Base-by-base conservation (phyloP, 257 asterid genomes). In the Haberlea rhodopensis region DNA sequence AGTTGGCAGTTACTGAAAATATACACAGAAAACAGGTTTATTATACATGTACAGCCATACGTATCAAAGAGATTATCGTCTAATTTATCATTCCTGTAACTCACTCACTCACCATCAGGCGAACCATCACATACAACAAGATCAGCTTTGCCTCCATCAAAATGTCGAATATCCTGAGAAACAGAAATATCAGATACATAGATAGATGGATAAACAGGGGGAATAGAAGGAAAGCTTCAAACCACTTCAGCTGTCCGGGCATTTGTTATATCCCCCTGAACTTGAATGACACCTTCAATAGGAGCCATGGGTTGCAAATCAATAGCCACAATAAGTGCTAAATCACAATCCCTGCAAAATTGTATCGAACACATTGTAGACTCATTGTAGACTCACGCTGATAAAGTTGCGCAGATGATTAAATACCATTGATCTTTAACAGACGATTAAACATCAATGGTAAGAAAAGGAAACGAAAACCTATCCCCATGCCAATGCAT, bases 281-380 rank as follows among this genome's bases (percentile, higher is more conserved):
- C 97, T 91, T 94, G 99, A 80, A 94, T 90, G 71, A 94, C 96
- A 63, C 99, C 99, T 72, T 94, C 99, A 65, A 94, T 90, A 49
- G 99, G 99, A 43, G 99, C 97, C 97, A 94, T 90, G 24, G 99
- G 99, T 81, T 94, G 99, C 82, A 94, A 86, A 78, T 94, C 99
- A 73, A 94, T 94, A 58, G 97, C 97, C 76, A 94, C 99, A 54
- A 94, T 94, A 71, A 90, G 97, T 25, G 97, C 97, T 54, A 82
- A 77, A 83, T 84, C 86, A 28, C 75, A 54, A 34, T 84, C 85
- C 80, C 99, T 94, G 82, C 61, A 68, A 73, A 67, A 54, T 79
- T 59, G 31, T 24, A 52, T 49, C 45, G 34, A 61, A 58, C 59
- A 53, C 27, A 69, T 59, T 21, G 62, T 52, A 53, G 20, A n/a